Conservation (phyloP, 2,329 filamentous ascomycete genomes). For the Metarhizium robertsii region DNA sequence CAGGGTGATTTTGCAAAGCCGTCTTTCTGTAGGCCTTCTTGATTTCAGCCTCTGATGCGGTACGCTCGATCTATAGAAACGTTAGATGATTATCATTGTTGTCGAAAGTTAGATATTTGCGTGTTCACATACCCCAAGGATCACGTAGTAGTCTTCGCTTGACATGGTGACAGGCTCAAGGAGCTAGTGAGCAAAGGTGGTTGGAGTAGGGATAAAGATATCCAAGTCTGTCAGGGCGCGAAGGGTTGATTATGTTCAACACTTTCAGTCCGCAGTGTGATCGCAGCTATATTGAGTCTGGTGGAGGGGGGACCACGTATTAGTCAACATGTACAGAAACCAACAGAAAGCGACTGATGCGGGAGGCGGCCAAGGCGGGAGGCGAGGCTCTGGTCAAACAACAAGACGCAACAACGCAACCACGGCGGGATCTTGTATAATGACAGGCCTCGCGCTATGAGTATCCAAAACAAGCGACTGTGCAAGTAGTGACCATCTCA, state of each 20-base stretch:
- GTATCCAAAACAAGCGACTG: background rate
- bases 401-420: background rate
- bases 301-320: background rate
- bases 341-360: background rate
- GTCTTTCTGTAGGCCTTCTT: slow-evolving; percentile 85
- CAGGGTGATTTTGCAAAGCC: slow-evolving; percentile 77
- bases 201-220: background rate
- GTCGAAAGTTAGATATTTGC: background rate
- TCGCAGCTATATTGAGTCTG: background rate
- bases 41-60: slow-evolving; percentile 74
- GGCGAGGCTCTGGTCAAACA: background rate
- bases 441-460: background rate
- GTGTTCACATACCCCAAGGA: slow-evolving; percentile 55
- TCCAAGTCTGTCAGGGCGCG: slow-evolving; percentile 5
- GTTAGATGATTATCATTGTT: slow-evolving; percentile 11
- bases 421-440: background rate
- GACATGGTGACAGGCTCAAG: slow-evolving; percentile 47
- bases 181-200: background rate
- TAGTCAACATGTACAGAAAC: background rate
- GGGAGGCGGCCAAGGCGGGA: background rate
- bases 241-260: background rate
- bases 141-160: slow-evolving; percentile 72
- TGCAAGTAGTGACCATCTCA: background rate
- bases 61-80: slow-evolving; percentile 57
- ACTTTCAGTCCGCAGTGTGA: background rate